phyloP scores from a whole-genome alignment of 805 yeast genomes.

The Metschnikowia rubicola region DNA sequence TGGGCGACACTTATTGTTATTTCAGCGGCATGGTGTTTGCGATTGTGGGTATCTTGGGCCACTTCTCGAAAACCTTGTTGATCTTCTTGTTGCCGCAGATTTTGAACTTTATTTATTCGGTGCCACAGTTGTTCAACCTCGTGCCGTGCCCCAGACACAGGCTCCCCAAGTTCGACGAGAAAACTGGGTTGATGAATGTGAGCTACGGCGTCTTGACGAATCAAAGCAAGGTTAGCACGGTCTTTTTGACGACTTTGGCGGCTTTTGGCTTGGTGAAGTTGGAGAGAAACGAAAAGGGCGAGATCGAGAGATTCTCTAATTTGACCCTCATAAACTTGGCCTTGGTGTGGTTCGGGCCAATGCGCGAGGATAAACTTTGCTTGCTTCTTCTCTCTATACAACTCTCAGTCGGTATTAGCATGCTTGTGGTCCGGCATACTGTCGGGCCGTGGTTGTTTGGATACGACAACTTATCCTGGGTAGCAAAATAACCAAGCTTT shows the following conservation, averaged over 20 bases:
- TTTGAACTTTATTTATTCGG: constrained; percentile 80
- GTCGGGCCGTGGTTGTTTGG: constrained; percentile 86
- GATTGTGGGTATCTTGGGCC: constrained; percentile 92
- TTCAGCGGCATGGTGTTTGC: constrained; percentile 99
- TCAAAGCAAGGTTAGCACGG: constrained; percentile 21
- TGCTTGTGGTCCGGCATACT: constrained; percentile 73
- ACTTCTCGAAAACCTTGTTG: constrained; percentile 88
- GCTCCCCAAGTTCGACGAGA: constrained; percentile 68
- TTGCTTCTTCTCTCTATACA: constrained; percentile 57
- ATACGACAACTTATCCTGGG: constrained; percentile 66
- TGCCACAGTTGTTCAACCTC: constrained; percentile 84
- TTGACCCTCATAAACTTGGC: constrained; percentile 83
- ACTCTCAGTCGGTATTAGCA: constrained; percentile 58
- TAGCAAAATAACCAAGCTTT: constrained; percentile 25
- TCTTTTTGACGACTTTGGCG: constrained; percentile 45
- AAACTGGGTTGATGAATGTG: constrained; percentile 73
- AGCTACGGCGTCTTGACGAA: constrained; percentile 36
- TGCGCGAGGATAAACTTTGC: constrained; percentile 79
- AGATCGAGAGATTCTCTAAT: constrained; percentile 57
- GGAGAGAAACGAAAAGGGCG: constrained; percentile 19
- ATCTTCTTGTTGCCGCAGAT: constrained; percentile 88
- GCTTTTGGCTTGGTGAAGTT: constrained; percentile 46
- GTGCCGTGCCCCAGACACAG: constrained; percentile 97
- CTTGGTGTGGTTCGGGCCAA: constrained; percentile 85
- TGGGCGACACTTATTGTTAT: constrained; percentile 97